These are phyloP conservation scores for Neonothopanus nambi DNA, from an alignment of 1,284 basidiomycete species.

Conservation along the genomic window DNA sequence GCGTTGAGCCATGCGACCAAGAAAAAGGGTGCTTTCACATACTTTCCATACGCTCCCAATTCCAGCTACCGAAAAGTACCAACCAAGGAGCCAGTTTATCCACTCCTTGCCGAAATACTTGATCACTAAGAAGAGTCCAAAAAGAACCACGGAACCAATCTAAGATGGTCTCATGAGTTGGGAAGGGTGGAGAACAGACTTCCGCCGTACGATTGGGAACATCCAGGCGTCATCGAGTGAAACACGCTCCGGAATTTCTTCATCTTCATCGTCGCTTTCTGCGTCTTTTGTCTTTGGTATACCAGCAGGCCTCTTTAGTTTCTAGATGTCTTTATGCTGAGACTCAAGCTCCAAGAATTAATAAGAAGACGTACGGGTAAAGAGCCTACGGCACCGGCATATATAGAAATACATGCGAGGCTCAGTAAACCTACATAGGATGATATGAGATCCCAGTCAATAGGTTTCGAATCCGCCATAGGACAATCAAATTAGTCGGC, in stretches of 20 bases:
- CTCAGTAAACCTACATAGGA: constrained; percentile 67
- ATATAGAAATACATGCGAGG: constrained; percentile 64
- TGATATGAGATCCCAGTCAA: constrained; percentile 58
- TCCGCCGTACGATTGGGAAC: constrained; percentile 63
- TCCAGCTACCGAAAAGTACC: constrained; percentile 73
- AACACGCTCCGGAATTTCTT: constrained; percentile 55
- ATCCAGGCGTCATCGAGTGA: constrained; percentile 72
- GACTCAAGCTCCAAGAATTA: not conserved
- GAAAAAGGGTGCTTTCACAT: constrained; percentile 24
- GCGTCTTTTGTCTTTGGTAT: constrained; percentile 25
- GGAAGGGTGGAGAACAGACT: not conserved
- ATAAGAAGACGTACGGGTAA: constrained; percentile 53
- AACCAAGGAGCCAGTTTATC: constrained; percentile 78
- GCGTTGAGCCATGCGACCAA: not conserved
- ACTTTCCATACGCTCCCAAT: constrained; percentile 74
- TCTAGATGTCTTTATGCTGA: constrained; percentile 19
- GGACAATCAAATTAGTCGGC: not conserved
- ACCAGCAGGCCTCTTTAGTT: constrained; percentile 26
- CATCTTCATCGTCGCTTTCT: constrained; percentile 51
- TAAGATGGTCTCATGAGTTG: constrained; percentile 25
- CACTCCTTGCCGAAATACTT: constrained; percentile 81
- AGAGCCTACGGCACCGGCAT: constrained; percentile 67
- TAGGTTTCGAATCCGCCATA: not conserved
- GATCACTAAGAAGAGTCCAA: constrained; percentile 70
- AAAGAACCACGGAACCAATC: constrained; percentile 66